Percentiles rank a stretch among this genome's conserved stretches.
These are phyloP conservation scores for Gaillardinia entomophila DNA, from an alignment of 805 yeast genomes.

Conservation along the genomic window DNA sequence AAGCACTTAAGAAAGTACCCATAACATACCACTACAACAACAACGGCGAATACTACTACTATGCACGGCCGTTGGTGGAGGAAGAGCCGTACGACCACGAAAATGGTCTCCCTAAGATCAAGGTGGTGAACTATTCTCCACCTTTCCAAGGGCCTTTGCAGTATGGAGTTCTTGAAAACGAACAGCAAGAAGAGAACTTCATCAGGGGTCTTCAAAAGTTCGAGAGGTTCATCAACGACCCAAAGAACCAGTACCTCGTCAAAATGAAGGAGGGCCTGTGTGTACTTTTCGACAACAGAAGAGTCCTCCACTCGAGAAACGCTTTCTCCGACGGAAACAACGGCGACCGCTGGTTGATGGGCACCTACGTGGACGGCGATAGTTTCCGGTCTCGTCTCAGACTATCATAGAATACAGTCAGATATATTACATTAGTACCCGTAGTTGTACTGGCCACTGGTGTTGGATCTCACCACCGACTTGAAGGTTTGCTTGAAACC, in stretches of 20 bases:
- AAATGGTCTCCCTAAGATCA: slow-evolving; percentile 25
- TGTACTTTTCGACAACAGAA: slow-evolving; percentile 64
- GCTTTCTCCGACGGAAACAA: slow-evolving; percentile 37
- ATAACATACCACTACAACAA: slow-evolving; percentile 64
- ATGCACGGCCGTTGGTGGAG: slow-evolving; percentile 56
- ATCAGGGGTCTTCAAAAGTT: slow-evolving; percentile 54
- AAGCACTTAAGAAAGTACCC: slow-evolving; percentile 57
- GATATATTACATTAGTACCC: not conserved
- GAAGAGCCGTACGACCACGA: slow-evolving; percentile 28
- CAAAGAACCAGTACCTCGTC: slow-evolving; percentile 48
- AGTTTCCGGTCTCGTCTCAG: slow-evolving; percentile 59
- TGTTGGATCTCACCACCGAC: slow-evolving; percentile 15
- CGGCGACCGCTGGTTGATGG: slow-evolving; percentile 65
- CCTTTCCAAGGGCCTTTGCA: slow-evolving; percentile 81
- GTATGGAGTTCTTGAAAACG: slow-evolving; percentile 32
- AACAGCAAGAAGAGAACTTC: slow-evolving; percentile 42
- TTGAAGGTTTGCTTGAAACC: slow-evolving; percentile 78
- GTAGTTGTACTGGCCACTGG: not conserved
- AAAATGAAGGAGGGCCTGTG: slow-evolving; percentile 56
- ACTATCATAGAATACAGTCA: too few species aligned
- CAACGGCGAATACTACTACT: slow-evolving; percentile 56
- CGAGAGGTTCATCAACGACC: slow-evolving; percentile 50
- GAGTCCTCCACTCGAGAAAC: slow-evolving; percentile 61
- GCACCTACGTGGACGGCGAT: slow-evolving; percentile 70
- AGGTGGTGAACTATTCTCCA: slow-evolving; percentile 68